phyloP scores from a whole-genome alignment of 2,329 filamentous ascomycete genomes.

The Colletotrichum sp. region DNA sequence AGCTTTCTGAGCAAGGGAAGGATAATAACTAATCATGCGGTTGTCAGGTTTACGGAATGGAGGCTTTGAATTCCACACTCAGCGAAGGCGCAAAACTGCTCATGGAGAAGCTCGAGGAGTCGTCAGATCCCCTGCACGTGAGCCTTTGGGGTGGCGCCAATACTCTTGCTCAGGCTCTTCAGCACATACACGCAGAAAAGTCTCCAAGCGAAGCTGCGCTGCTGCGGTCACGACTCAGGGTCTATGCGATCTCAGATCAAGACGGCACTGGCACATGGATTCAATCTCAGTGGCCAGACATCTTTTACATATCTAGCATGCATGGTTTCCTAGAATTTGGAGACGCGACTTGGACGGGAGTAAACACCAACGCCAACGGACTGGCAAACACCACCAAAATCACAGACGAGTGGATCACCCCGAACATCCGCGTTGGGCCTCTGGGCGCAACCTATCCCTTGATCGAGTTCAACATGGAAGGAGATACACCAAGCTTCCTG shows the following conservation, averaged over 20 bases:
- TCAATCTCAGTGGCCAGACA: constrained; percentile 53
- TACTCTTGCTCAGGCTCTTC: constrained; percentile 53
- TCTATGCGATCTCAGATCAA: constrained; percentile 64
- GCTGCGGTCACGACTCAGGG: constrained; percentile 47
- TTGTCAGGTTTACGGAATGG: constrained; percentile 34
- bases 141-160: constrained; percentile 60
- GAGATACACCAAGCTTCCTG: constrained; percentile 56
- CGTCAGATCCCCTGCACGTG: constrained; percentile 50
- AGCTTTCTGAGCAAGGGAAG: neutral
- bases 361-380: constrained; percentile 42
- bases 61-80: constrained; percentile 33
- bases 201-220: constrained; percentile 33
- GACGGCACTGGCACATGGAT: constrained; percentile 64
- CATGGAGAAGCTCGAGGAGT: constrained; percentile 29
- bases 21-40: neutral
- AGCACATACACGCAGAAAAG: constrained; percentile 32
- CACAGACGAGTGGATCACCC: constrained; percentile 52
- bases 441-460: constrained; percentile 51
- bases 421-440: constrained; percentile 55
- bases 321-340: constrained; percentile 62
- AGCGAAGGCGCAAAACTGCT: constrained; percentile 48
- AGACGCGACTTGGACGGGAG: constrained; percentile 60
- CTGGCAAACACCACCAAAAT: constrained; percentile 50
- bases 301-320: constrained; percentile 60
- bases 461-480: constrained; percentile 55